phyloP scores from a whole-genome alignment of 164 flowering plant genomes.

The Vitis riparia region DNA sequence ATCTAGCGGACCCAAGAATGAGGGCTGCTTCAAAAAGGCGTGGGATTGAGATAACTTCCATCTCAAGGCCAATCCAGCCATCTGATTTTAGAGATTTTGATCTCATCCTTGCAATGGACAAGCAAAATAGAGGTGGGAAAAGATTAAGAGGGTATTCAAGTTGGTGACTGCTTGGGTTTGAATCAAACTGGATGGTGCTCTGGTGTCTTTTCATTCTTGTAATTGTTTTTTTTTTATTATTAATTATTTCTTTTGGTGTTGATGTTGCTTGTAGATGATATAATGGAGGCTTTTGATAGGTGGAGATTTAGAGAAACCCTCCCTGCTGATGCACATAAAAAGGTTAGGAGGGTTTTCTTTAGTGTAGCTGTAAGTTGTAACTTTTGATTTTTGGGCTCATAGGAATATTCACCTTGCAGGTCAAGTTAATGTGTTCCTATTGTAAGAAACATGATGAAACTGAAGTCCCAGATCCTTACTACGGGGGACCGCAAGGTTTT shows the following conservation, averaged over 20 bases:
- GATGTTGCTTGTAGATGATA: conserved; percentile 53
- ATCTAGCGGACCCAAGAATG: conserved; percentile 89
- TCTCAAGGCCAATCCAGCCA: conserved; percentile 81
- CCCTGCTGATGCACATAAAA: conserved; percentile 75
- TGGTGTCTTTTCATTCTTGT: not conserved
- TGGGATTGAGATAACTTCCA: conserved; percentile 84
- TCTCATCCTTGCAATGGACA: conserved; percentile 93
- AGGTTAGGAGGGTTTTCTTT: conserved; percentile 41
- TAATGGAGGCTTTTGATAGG: conserved; percentile 66
- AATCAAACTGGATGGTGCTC: not conserved
- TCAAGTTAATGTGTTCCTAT: conserved; percentile 89
- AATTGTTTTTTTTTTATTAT: not conserved
- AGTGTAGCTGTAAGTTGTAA: not conserved
- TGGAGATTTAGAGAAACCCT: conserved; percentile 69
- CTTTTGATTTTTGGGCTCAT: not conserved
- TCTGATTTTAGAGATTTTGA: conserved; percentile 79
- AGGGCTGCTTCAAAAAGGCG: conserved; percentile 83
- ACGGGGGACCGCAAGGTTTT: conserved; percentile 95
- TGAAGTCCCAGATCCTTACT: conserved; percentile 98
- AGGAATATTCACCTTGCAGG: conserved; percentile 44
- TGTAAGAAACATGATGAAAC: conserved; percentile 86
- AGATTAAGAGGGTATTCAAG: not conserved
- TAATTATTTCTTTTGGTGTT: not conserved
- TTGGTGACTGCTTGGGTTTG: not conserved
- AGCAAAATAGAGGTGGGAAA: conserved; percentile 75